Evolutionary conservation across 192 early-diverging fungal genomes (phyloP).

Genomic region (Haplosporangium gracile): DNA sequence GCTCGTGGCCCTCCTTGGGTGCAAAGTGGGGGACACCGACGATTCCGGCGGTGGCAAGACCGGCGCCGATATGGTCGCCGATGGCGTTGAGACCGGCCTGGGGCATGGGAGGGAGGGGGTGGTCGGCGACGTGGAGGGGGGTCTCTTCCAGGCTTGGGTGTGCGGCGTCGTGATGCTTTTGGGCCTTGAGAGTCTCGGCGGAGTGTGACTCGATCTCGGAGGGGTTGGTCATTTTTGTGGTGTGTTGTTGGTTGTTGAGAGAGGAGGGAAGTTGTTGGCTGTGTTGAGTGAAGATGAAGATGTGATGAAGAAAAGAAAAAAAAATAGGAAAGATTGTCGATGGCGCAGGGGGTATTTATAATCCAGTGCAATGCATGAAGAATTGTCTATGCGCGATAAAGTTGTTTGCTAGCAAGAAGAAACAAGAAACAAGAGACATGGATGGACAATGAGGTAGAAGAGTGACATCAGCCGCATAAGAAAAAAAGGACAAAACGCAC

Average conservation of each 20-base stretch:
- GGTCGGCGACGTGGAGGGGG: background rate
- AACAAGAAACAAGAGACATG: no score
- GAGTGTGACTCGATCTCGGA: constrained; percentile 8
- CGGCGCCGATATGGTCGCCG: background rate
- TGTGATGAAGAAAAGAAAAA: background rate
- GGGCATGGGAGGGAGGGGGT: background rate
- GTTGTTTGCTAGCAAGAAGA: background rate
- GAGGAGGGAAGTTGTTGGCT: background rate
- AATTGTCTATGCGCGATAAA: background rate
- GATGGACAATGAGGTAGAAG: background rate
- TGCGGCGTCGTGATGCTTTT: constrained; percentile 2
- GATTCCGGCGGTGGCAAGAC: background rate
- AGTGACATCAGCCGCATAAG: constrained; percentile 1
- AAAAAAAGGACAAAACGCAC: background rate
- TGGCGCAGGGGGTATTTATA: background rate
- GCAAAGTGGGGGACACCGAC: background rate
- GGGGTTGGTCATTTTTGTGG: background rate
- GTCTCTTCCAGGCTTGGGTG: background rate
- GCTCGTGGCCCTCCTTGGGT: background rate
- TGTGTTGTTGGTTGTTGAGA: background rate
- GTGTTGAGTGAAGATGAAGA: background rate
- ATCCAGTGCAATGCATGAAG: background rate
- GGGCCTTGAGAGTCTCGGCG: constrained; percentile 1
- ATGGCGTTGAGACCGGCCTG: background rate
- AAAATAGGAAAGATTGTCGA: background rate